Conservation (phyloP, 2,329 filamentous ascomycete species). For the Aspergillus sp. region DNA sequence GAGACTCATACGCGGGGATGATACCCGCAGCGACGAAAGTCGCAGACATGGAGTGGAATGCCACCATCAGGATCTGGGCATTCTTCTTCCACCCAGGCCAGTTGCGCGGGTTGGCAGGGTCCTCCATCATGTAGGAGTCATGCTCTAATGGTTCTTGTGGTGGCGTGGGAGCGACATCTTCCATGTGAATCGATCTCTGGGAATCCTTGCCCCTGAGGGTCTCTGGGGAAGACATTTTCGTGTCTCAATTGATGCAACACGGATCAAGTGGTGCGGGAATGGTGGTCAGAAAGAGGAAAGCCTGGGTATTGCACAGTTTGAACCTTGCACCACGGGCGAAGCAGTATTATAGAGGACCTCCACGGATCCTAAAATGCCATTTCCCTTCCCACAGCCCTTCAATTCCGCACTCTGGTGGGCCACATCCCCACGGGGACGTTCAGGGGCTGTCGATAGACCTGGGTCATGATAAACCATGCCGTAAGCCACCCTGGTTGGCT, state of each 20-base stretch:
- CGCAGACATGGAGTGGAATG: conserved; percentile 62
- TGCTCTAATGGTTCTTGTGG: not conserved
- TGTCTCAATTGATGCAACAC: not conserved
- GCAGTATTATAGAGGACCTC: not conserved
- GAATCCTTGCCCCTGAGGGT: not conserved
- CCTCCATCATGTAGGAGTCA: not conserved
- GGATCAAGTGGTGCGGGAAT: not conserved
- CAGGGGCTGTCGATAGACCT: not conserved
- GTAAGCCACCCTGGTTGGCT: not conserved
- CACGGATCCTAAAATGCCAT: not conserved
- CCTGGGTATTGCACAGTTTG: too few relatives aligned
- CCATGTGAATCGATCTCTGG: not conserved
- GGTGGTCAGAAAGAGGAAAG: not conserved
- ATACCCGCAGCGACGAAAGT: conserved; percentile 56
- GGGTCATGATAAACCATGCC: not conserved
- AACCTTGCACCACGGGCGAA: not conserved
- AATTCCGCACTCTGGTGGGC: not conserved
- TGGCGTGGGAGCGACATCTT: not conserved
- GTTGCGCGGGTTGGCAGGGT: not conserved
- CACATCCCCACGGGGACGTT: not conserved
- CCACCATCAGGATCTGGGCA: conserved; percentile 57
- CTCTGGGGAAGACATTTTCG: not conserved
- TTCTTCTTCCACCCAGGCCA: conserved; percentile 42
- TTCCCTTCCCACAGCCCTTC: not conserved
- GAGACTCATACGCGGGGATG: conserved; percentile 53